Evolutionary conservation across 106 monocot genomes (phyloP).

Genomic region (Cymbidium sinense): DNA sequence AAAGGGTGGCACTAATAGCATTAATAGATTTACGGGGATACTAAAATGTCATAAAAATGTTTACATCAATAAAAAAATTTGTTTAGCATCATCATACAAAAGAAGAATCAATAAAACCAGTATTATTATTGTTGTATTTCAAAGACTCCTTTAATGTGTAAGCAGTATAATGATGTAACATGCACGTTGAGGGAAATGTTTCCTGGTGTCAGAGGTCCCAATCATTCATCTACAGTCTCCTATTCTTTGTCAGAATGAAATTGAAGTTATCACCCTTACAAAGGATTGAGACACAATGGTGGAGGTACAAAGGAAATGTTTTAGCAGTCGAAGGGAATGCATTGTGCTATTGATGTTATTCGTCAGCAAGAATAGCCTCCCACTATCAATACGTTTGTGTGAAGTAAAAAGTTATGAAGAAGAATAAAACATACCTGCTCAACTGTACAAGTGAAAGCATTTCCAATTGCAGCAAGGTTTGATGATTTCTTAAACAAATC

Average conservation of each 20-base stretch:
- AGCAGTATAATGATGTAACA: no score
- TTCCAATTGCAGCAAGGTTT: constrained; percentile 15
- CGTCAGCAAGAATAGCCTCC: not conserved
- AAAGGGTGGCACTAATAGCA: no score
- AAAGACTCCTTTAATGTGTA: no score
- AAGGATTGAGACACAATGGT: not conserved
- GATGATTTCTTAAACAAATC: constrained; percentile 15
- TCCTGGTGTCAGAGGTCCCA: not conserved
- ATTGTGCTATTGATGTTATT: not conserved
- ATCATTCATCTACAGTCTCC: not conserved
- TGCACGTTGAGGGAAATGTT: not conserved
- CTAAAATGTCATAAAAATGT: not conserved
- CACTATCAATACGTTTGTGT: not conserved
- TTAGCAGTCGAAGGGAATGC: no score
- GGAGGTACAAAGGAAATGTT: no score
- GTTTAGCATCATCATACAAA: not conserved
- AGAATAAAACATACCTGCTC: constrained; percentile 56
- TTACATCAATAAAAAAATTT: not conserved
- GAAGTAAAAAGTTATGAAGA: not conserved
- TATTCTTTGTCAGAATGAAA: not conserved
- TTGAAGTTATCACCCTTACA: not conserved
- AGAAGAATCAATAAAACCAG: not conserved
- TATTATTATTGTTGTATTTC: no score
- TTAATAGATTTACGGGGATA: not conserved
- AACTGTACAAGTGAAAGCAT: constrained; percentile 28